Evolutionary conservation across 2,329 filamentous ascomycete genomes (phyloP), one percentile per base, ranked within the genome.

Genomic region (Blumeria graminis): DNA sequence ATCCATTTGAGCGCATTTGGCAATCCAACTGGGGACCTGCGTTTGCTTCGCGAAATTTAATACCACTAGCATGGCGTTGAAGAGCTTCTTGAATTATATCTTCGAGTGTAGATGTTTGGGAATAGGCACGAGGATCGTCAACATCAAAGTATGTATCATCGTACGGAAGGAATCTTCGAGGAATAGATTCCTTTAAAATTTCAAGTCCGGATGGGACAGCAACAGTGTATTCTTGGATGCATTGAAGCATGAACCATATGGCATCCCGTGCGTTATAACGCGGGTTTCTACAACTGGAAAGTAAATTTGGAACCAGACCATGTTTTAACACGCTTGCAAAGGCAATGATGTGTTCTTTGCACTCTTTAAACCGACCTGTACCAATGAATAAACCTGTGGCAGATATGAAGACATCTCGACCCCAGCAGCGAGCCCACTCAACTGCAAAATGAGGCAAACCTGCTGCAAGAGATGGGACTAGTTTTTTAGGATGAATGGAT

Each of bases 301-400:
- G 74, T 18, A 98, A 75, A 65, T 98, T 98, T 13, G 92, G 92
- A 57, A 98, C 89, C 88, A 96, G 94, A 55, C 92, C 92, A 64
- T 98, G 92, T 73, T 98, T 98, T 62, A 98, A 72, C 10, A 98
- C 89, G 66, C 88, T 94, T 1, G 86, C 89, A 70, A 98, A 98
- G 8, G 89, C 90, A 58, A 87, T 73, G 58, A 98, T 94, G 65
- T 98, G 93, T 67, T 96, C 88, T 65, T 80, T 89, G 7, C 92
- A 92, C 66, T 95, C 89, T 1, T 76, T 78, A 63, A 84, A 94
- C 8, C 92, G 82, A 1, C 88, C 87, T 10, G 90, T 96, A 43
- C 86, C 88, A 38, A 98, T 77, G 62, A 86, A 86, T n/a, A 98
- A 74, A 46, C 92, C 92, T 55, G 92, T 83, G 43, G 94, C 78